Conservation (phyloP, 495 filamentous ascomycete species). For the Geopyxis carbonaria region DNA sequence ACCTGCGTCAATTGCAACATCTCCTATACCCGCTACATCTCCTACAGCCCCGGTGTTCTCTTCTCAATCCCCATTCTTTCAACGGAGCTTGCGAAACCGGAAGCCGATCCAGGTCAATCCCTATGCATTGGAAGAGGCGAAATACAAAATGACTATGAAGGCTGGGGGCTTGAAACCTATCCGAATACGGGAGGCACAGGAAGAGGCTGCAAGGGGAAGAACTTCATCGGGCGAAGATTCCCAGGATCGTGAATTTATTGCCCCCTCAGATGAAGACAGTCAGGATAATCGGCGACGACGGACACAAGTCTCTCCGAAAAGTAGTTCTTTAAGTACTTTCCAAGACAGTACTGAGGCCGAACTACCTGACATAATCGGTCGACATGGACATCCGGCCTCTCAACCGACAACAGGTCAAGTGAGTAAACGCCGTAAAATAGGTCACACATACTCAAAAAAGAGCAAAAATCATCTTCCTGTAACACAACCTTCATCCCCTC, state of each 20-base stretch:
- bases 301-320: too few relatives aligned
- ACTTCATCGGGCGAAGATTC: slow-evolving; percentile 14
- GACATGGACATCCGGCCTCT: too few relatives aligned
- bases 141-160: slow-evolving; percentile 35
- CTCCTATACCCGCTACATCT: background rate
- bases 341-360: too few relatives aligned
- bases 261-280: slow-evolving; percentile 11
- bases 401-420: too few relatives aligned
- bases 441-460: slow-evolving; percentile 17
- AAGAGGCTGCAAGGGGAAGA: slow-evolving; percentile 11
- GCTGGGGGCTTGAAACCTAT: slow-evolving; percentile 35
- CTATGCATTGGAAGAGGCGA: slow-evolving; percentile 37
- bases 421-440: slow-evolving; percentile 30
- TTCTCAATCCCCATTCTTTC: slow-evolving; percentile 11
- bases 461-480: background rate
- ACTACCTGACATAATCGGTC: too few relatives aligned
- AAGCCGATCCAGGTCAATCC: slow-evolving; percentile 46
- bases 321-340: too few relatives aligned
- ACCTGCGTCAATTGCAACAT: background rate
- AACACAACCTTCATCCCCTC: too few relatives aligned
- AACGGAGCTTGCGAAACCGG: slow-evolving; percentile 32
- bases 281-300: background rate
- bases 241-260: slow-evolving; percentile 31
- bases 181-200: slow-evolving; percentile 24
- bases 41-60: slow-evolving; percentile 2